phyloP scores from a whole-genome alignment of 2,329 filamentous ascomycete species.

The Botrytis byssoidea region DNA sequence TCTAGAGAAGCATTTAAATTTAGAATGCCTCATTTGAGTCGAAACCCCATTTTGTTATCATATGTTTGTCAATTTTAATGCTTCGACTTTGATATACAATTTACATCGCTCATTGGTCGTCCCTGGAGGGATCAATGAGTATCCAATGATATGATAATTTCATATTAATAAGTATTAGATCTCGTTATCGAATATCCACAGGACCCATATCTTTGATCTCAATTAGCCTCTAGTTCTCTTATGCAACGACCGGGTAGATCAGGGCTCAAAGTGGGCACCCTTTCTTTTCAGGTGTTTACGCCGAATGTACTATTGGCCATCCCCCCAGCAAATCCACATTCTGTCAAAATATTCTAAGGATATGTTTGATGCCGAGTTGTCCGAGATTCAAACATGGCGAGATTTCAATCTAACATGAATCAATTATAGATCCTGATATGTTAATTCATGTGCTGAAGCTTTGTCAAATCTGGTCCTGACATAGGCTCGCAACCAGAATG shows the following conservation, averaged over 20 bases:
- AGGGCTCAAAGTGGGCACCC: not conserved
- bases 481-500: not conserved
- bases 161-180: not conserved
- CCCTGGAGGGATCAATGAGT: not conserved
- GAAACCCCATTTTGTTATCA: not conserved
- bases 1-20: not conserved
- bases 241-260: not conserved
- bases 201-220: not conserved
- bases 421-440: not conserved
- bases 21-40: not conserved
- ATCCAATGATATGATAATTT: not conserved
- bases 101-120: not conserved
- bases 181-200: constrained; percentile 6
- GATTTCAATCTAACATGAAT: not conserved
- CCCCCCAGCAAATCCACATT: not conserved
- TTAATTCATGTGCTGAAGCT: not conserved
- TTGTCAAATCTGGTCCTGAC: not conserved
- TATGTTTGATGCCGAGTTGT: not conserved
- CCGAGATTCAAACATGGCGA: not conserved
- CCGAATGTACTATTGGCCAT: not conserved
- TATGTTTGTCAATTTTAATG: not conserved
- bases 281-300: not conserved
- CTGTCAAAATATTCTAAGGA: not conserved
- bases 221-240: not conserved
- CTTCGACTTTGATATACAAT: not conserved